phyloP scores from a whole-genome alignment of 2,329 filamentous ascomycete species.

The Bisporella sp. region DNA sequence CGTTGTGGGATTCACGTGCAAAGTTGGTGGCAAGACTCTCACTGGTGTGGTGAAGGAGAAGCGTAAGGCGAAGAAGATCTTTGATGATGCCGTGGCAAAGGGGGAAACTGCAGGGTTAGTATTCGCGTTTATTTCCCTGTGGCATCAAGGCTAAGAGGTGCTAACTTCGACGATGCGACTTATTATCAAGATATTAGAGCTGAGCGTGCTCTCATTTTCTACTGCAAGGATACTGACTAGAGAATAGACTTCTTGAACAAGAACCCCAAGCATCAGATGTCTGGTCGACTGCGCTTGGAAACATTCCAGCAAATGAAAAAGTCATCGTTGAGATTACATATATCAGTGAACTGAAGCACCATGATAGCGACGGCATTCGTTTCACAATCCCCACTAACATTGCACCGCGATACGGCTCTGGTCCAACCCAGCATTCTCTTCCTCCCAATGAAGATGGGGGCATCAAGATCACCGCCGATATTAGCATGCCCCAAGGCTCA shows the following conservation, averaged over 20 bases:
- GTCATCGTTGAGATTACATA: slow-evolving; percentile 58
- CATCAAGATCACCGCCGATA: slow-evolving; percentile 46
- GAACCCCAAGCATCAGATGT: slow-evolving; percentile 53
- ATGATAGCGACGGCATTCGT: slow-evolving; percentile 59
- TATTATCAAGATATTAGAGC: too few relatives aligned
- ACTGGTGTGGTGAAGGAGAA: slow-evolving; percentile 61
- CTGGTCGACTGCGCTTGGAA: slow-evolving; percentile 62
- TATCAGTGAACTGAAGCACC: slow-evolving; percentile 65
- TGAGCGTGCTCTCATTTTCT: too few relatives aligned
- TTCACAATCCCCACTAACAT: slow-evolving; percentile 64
- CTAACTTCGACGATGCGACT: too few relatives aligned
- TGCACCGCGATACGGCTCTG: slow-evolving; percentile 56
- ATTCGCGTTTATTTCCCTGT: too few relatives aligned
- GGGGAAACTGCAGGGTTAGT: slow-evolving; percentile 51
- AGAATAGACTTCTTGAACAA: slow-evolving; percentile 48
- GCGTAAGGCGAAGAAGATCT: slow-evolving; percentile 51
- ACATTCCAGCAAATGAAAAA: slow-evolving; percentile 51
- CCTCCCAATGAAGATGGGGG: slow-evolving; percentile 5
- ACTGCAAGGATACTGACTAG: too few relatives aligned
- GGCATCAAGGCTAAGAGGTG: too few relatives aligned
- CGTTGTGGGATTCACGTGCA: slow-evolving; percentile 61
- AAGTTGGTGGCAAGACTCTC: slow-evolving; percentile 52
- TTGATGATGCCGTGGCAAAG: slow-evolving; percentile 47
- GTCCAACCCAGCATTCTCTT: slow-evolving; percentile 4
- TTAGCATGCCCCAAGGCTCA: slow-evolving; percentile 48